A percentile compares a stretch with the other conserved stretches of the same genome.
Evolutionary conservation across 1,284 basidiomycete genomes (phyloP).

Genomic region (Moesziomyces sp.): DNA sequence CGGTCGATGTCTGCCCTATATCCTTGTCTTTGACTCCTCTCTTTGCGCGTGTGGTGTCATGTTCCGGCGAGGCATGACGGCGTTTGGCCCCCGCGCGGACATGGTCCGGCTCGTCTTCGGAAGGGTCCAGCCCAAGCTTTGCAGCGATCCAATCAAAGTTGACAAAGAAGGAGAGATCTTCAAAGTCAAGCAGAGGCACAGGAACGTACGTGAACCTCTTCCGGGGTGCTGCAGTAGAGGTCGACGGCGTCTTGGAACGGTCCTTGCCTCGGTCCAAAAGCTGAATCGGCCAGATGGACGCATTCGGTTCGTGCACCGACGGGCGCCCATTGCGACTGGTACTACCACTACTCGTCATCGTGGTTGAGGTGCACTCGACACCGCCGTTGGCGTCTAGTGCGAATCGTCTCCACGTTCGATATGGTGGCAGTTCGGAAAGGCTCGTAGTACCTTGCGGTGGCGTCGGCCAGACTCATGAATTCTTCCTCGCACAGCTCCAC

Average conservation of each 20-base stretch:
- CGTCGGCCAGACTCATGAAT: no score
- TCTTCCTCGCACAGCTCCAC: no score
- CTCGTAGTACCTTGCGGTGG: no score
- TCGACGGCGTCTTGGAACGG: neutral
- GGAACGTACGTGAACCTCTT: conserved; percentile 11
- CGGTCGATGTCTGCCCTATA: neutral
- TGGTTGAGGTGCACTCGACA: neutral
- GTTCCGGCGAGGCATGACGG: conserved; percentile 2
- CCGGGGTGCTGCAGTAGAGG: neutral
- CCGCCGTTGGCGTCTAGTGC: neutral
- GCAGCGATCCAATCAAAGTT: conserved; percentile 18
- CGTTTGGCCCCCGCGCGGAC: conserved; percentile 2
- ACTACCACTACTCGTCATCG: neutral
- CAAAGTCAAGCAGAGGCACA: conserved; percentile 34
- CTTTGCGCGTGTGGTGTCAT: neutral
- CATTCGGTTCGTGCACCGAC: conserved; percentile 12
- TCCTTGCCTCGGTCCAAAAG: conserved; percentile 12
- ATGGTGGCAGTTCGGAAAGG: no score
- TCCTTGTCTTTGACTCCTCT: conserved; percentile 1
- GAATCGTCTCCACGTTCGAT: no score
- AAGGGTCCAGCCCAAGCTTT: neutral
- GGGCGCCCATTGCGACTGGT: neutral
- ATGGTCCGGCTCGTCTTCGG: neutral
- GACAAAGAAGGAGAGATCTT: conserved; percentile 39
- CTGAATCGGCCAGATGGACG: conserved; percentile 37